These are phyloP conservation scores for Schizosaccharomyces pombe DNA, from an alignment of 805 yeast species.

Conservation along the genomic window DNA sequence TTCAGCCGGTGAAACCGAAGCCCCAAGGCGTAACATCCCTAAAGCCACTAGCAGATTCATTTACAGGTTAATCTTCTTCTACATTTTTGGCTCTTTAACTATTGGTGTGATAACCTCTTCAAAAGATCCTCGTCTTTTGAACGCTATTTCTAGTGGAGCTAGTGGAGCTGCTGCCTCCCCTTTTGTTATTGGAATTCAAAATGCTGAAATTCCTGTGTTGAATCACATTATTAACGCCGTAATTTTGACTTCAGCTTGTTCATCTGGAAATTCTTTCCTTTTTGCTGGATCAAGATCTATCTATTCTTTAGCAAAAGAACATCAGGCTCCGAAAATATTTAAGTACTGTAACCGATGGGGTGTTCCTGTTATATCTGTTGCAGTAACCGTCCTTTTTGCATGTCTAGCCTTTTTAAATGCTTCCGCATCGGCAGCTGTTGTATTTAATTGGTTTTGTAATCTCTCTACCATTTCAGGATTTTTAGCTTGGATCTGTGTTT, in stretches of 20 bases:
- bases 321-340: slow-evolving; percentile 35
- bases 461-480: slow-evolving; percentile 28
- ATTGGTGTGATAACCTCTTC: slow-evolving; percentile 56
- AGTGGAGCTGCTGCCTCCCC: slow-evolving; percentile 48
- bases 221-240: slow-evolving; percentile 53
- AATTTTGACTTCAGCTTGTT: slow-evolving; percentile 40
- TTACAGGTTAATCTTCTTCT: slow-evolving; percentile 57
- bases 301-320: slow-evolving; percentile 42
- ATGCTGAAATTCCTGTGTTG: slow-evolving; percentile 42
- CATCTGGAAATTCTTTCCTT: slow-evolving; percentile 53
- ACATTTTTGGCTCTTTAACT: slow-evolving; percentile 32
- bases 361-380: slow-evolving; percentile 50
- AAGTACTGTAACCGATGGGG: slow-evolving; percentile 57
- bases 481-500: slow-evolving; percentile 57
- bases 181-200: slow-evolving; percentile 44
- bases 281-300: slow-evolving; percentile 48
- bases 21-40: slow-evolving; percentile 46
- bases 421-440: slow-evolving; percentile 5
- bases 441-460: slow-evolving; percentile 11
- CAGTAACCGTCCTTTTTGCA: slow-evolving; percentile 25
- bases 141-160: slow-evolving; percentile 18
- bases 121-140: slow-evolving; percentile 26
- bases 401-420: slow-evolving; percentile 27
- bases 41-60: slow-evolving; percentile 60
- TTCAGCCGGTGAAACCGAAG: slow-evolving; percentile 53